Evolutionary conservation across 1,284 basidiomycete species (phyloP).

Genomic region (Phlebopus sp.): DNA sequence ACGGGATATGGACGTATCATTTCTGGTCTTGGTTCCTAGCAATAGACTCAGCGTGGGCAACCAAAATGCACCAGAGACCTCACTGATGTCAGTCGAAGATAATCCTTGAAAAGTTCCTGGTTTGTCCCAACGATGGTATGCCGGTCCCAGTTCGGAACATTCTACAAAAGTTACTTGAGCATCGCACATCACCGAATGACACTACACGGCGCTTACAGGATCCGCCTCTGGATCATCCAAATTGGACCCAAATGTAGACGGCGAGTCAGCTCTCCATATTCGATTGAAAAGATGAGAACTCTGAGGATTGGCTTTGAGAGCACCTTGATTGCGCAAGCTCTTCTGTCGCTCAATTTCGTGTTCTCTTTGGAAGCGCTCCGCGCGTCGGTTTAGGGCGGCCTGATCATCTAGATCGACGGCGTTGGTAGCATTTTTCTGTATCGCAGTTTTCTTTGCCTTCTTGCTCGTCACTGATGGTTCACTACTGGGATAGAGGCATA

Average conservation of each 20-base stretch:
- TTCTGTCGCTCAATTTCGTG: constrained; percentile 79
- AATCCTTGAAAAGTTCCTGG: constrained; percentile 91
- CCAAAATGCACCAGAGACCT: constrained; percentile 25
- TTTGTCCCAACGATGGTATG: constrained; percentile 93
- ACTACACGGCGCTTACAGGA: constrained; percentile 47
- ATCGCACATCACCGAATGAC: constrained; percentile 5
- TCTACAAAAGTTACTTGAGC: constrained; percentile 46
- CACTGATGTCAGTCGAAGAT: constrained; percentile 91
- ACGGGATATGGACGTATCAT: constrained; percentile 89
- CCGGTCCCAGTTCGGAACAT: constrained; percentile 96
- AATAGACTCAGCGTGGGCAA: constrained; percentile 11
- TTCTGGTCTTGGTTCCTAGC: constrained; percentile 90
- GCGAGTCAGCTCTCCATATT: constrained; percentile 44
- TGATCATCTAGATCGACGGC: constrained; percentile 60
- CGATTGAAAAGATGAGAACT: constrained; percentile 49
- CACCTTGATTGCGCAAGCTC: constrained; percentile 30
- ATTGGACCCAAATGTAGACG: constrained; percentile 43
- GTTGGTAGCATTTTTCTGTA: constrained; percentile 42
- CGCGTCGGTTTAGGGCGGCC: constrained; percentile 64
- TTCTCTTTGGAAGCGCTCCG: constrained; percentile 76
- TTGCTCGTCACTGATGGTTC: constrained; percentile 48
- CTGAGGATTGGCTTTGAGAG: constrained; percentile 47
- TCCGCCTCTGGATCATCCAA: constrained; percentile 68
- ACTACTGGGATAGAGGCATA: constrained; percentile 30
- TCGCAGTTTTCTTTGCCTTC: constrained; percentile 63